Evolutionary conservation across 768 basidiomycete genomes (phyloP).

Genomic region (Boletus vinaceobasis): DNA sequence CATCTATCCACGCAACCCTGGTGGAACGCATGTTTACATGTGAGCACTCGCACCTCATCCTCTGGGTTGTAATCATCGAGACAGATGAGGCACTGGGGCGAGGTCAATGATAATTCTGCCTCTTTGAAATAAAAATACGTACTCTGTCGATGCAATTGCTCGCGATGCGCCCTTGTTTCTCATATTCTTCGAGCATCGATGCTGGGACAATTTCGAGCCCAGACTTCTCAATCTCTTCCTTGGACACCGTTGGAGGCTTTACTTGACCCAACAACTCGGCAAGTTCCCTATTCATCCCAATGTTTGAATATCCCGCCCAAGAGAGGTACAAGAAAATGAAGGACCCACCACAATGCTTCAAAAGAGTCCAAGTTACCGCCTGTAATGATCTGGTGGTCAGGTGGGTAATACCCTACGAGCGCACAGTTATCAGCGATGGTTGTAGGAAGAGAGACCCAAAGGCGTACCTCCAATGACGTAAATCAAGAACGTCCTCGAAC

Average conservation of each 20-base stretch:
- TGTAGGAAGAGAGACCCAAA: not conserved
- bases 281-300: conserved; percentile 53
- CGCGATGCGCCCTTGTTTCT: conserved; percentile 60
- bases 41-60: conserved; percentile 77
- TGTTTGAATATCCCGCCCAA: not conserved
- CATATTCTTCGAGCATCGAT: conserved; percentile 45
- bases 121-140: conserved; percentile 28
- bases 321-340: not conserved
- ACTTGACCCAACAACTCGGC: conserved; percentile 80
- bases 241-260: conserved; percentile 78
- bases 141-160: conserved; percentile 81
- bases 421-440: conserved; percentile 4
- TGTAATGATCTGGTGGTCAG: conserved; percentile 85
- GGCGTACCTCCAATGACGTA: conserved; percentile 80
- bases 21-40: conserved; percentile 90
- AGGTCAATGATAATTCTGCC: not conserved
- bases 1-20: conserved; percentile 84
- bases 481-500: conserved; percentile 72
- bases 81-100: conserved; percentile 72
- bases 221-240: conserved; percentile 82
- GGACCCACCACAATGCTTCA: conserved; percentile 67
- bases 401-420: conserved; percentile 80
- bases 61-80: conserved; percentile 79
- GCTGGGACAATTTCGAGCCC: conserved; percentile 75
- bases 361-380: conserved; percentile 75